phyloP scores from a whole-genome alignment of 208 protist genomes.

The Wallacemonas sp. region DNA sequence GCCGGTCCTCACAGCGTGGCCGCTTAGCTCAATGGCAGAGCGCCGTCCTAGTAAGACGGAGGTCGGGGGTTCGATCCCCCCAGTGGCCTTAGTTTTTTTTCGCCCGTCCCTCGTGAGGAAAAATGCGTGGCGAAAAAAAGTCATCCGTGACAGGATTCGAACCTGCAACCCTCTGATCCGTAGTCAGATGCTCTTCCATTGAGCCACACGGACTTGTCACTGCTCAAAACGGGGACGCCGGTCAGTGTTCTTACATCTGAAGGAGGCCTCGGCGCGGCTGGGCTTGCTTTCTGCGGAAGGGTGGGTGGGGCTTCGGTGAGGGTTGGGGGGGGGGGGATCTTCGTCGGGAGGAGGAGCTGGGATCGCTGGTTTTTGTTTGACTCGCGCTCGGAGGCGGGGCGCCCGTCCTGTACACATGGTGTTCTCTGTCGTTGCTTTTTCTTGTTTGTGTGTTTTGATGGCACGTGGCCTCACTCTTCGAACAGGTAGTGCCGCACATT shows the following conservation, averaged over 20 bases:
- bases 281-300: too few relatives aligned
- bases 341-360: too few relatives aligned
- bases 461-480: conserved; percentile 7
- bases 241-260: not conserved
- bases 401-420: too few relatives aligned
- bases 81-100: conserved; percentile 74
- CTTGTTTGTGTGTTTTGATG: too few relatives aligned
- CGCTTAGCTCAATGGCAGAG: conserved; percentile 92
- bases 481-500: conserved; percentile 55
- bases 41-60: conserved; percentile 91
- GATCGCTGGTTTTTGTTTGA: too few relatives aligned
- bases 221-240: not conserved
- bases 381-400: too few relatives aligned
- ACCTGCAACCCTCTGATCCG: conserved; percentile 88
- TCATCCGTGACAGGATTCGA: conserved; percentile 88
- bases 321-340: not conserved
- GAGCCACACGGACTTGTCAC: conserved; percentile 68
- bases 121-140: conserved; percentile 24
- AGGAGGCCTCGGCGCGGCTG: not conserved
- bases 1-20: conserved; percentile 23
- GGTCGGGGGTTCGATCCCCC: conserved; percentile 91
- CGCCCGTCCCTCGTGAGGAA: not conserved
- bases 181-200: conserved; percentile 91
- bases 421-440: not conserved
- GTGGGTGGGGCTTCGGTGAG: too few relatives aligned